A percentile compares a stretch with the other conserved stretches of the same genome.
Evolutionary conservation across 495 filamentous ascomycete genomes (phyloP).

Genomic region (Penicillium coprophilum): DNA sequence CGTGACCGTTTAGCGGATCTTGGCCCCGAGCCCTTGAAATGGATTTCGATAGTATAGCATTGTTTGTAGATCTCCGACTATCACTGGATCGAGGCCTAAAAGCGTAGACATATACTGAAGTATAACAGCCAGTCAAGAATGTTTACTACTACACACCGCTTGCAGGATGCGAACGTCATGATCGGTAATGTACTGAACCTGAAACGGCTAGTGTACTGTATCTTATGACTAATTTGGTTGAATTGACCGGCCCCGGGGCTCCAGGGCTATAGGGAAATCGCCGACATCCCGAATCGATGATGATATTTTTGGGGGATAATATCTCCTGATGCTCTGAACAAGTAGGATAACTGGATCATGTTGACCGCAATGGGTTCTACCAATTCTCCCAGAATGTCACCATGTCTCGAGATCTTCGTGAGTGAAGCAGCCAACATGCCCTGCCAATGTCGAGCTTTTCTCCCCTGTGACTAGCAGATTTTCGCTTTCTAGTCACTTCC

Average conservation of each 20-base stretch:
- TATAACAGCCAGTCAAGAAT: background rate
- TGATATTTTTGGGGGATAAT: slow-evolving; percentile 5
- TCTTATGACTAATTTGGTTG: slow-evolving; percentile 7
- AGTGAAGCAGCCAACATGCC: slow-evolving; percentile 10
- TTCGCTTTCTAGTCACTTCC: too few species aligned
- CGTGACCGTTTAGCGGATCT: slow-evolving; percentile 16
- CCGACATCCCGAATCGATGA: slow-evolving; percentile 9
- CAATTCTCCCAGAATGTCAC: background rate
- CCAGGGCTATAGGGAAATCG: background rate
- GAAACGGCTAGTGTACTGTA: slow-evolving; percentile 23
- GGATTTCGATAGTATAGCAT: background rate
- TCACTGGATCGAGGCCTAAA: background rate
- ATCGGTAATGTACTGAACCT: slow-evolving; percentile 18
- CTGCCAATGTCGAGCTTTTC: slow-evolving; percentile 8
- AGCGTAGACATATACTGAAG: too few species aligned
- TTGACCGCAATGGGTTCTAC: background rate
- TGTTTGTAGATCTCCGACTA: slow-evolving; percentile 1
- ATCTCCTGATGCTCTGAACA: background rate
- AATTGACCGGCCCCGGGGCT: too few species aligned
- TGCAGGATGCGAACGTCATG: slow-evolving; percentile 22
- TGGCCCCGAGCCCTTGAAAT: background rate
- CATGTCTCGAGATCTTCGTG: too few species aligned
- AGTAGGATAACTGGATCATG: background rate
- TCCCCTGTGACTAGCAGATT: too few species aligned
- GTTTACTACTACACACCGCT: slow-evolving; percentile 21